Evolutionary conservation across 2,329 filamentous ascomycete species (phyloP), one percentile per base, ranked within the genome.

Genomic region (Rugonectria rugulosa): DNA sequence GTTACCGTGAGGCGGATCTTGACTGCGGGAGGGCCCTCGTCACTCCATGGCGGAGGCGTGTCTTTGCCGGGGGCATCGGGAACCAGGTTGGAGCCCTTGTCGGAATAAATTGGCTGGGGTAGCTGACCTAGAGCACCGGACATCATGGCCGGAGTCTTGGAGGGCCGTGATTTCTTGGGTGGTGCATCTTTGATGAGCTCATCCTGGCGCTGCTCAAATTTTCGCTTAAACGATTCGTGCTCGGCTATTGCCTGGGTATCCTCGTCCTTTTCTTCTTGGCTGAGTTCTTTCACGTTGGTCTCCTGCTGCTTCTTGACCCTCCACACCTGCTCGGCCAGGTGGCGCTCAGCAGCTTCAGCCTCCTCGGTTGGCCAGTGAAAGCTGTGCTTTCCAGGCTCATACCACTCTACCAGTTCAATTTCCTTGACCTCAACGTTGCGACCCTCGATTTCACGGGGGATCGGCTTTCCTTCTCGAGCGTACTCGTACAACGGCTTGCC

Each of bases 401-500:
- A 87, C 79, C 91, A 99, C 70, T 97, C 91, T 7, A 96, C 70
- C 55, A 98, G 74, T 71, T 96, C 90, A 64, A 97, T 74, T 31
- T 92, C 84, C 41, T 83, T 75, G 1, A 96, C 91, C 47, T 91
- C 87, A 32, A 98, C 91, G 2, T 90, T 84, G 53, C 94, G 80
- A 49, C 89, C 86, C 70, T 92, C 82, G 56, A 99, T 95, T 72
- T 96, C 89, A 52, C 89, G 81, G 0, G 95, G 95, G 14, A 97
- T 88, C 29, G 91, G 86, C 69, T 89, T 92, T 14, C 95, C 95
- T 72, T 93, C 91, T 43, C 95, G 84, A 17, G 95, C 95, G 74
- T 98, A 98, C 75, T 99, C 93, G 72, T 99, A 99, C 43, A 97
- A 81, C 27, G 91, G 90, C 79, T 97, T 97, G 2, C 95, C 95